A percentile compares a stretch with the other conserved stretches of the same genome.
Conservation (phyloP, 106 monocot genomes). For the Phalaenopsis equestris region DNA sequence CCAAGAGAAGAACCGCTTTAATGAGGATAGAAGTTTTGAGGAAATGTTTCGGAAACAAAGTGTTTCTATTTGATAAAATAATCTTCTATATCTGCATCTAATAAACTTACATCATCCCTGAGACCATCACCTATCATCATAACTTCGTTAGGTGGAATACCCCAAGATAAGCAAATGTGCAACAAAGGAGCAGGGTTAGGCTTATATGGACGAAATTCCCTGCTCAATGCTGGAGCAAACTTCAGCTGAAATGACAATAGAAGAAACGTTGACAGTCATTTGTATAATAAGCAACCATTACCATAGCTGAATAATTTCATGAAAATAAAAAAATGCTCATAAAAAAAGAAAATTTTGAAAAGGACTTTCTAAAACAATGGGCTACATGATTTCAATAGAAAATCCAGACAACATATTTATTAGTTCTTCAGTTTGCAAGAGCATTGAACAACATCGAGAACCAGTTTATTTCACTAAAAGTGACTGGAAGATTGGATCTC, state of each 20-base stretch:
- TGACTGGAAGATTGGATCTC: no score
- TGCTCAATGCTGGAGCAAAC: slow-evolving; percentile 76
- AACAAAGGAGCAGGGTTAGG: slow-evolving; percentile 90
- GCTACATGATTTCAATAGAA: no score
- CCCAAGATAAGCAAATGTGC: slow-evolving; percentile 85
- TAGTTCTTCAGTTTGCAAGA: no score
- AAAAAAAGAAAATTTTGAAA: background rate
- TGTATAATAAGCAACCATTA: background rate
- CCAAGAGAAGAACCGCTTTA: background rate
- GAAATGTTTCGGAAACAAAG: background rate
- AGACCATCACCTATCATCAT: slow-evolving; percentile 98
- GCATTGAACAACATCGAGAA: no score
- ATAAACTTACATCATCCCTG: slow-evolving; percentile 78
- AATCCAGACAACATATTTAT: no score
- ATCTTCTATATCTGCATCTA: background rate
- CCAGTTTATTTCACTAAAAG: no score
- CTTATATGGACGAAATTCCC: slow-evolving; percentile 96
- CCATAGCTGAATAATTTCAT: background rate
- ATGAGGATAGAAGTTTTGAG: background rate
- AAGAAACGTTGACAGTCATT: background rate
- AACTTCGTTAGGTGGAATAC: slow-evolving; percentile 69
- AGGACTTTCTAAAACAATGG: background rate
- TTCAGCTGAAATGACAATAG: slow-evolving; percentile 32
- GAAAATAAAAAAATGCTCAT: background rate
- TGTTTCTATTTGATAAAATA: background rate